Base-by-base conservation (phyloP, 768 basidiomycete genomes). In the Suillus clintonianus region DNA sequence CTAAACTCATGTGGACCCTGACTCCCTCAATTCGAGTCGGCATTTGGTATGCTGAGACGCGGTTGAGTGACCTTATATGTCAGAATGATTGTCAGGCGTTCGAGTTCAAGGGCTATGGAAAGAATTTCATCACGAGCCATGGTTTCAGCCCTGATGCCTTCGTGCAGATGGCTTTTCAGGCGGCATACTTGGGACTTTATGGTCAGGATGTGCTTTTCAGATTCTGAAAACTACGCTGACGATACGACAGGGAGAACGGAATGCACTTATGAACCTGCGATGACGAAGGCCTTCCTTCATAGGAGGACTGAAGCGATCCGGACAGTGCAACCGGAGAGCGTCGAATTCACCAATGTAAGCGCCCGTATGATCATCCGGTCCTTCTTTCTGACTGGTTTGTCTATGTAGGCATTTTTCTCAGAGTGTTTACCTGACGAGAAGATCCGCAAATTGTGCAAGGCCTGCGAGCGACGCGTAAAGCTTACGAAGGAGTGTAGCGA, bases 101-200 rank as follows among this genome's bases (percentile, higher is more conserved):
- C 59, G 97, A 98, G 78, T 98, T 98, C 78, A 93, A 89, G 68
- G 85, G 87, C 3, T 97, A 94, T 71, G 95, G 95, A 42, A 95
- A 97, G 84, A 91, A 89, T 66, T 97, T 97, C 62, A 97, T 99
- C 72, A 98, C 95, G 39, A 88, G 92, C 63, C 92, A 97, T 78
- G 91, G 92, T 48, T 91, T 98, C 72, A 94, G 92, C 71, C 97
- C 95, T n/a, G 96, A 98, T 72, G 97, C 97, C 43, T 98, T 96
- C 74, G 92, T 99, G 32, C 97, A 99, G 79, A 98, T 98, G 96
- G 94, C 95, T 3, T 97, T 97, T 79, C 96, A 97, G 79, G 97
- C 95, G 32, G 95, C 95, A 10, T 97, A 96, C 73, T 96, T 93
- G 73, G 93, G 93, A 34, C 80, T 96, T 13, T 96, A 96, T 77